Evolutionary conservation across 768 basidiomycete species (phyloP), one percentile per base, ranked within the genome.

Genomic region (Lentinula detonsa): DNA sequence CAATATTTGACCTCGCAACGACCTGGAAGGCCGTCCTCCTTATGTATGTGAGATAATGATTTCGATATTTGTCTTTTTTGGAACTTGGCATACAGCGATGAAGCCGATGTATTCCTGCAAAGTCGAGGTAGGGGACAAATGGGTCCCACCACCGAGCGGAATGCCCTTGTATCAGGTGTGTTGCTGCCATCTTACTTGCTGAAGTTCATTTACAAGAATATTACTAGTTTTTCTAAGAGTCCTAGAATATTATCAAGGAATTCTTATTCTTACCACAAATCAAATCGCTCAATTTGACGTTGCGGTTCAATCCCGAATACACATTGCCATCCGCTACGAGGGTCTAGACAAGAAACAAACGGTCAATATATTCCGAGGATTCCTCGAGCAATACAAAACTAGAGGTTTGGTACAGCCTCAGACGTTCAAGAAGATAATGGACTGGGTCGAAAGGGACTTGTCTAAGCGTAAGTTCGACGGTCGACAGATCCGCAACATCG

Each of bases 211-310:
- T 16, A 6, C 43, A 2, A 2, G 3, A 45, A 16, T 45, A 18
- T 45, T 18, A 45, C 9, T 70, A 48, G 46, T 48, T 37, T 75
- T 76, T 60, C 65, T 76, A 10, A 64, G 74, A 3, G 72, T 73
- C 51, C 67, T 76, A 13, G 75, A 76, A 64, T 75, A 74, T 60
- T 73, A 73, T 46, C 72, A 71, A 55, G 74, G 75, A 9, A 73
- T 75, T 13, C 52, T 76, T 18, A 69, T 76, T 13, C 65, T 76
- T 2, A 75, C 74, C 5, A 75, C 75, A 3, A 76, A 75, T 49
- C 48, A 70, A 37, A 64, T 69, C 28, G 62, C 62, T 11, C 64
- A 70, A 18, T 69, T 68, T 51, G 75, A 76, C 59, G 46, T 48
- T 23, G 46, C 46, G 3, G 46, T 48, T 5, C 46, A 48, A n/a